Percentiles rank a stretch among this genome's conserved stretches.
These are phyloP conservation scores for Gossypium raimondii DNA, from an alignment of 345 rosid genomes.

Conservation along the genomic window DNA sequence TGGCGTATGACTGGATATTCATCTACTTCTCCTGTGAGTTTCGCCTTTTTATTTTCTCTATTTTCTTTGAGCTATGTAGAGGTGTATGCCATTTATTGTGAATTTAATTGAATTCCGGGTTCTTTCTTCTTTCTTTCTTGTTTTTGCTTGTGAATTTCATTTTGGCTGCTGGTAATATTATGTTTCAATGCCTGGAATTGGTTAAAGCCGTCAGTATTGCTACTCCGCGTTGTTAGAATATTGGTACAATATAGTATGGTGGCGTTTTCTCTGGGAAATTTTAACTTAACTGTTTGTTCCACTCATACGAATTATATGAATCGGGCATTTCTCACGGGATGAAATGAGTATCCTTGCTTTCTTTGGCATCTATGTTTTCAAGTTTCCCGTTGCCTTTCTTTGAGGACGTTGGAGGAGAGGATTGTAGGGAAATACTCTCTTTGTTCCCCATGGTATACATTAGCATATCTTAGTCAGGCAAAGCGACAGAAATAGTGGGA, in stretches of 20 bases:
- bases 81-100: conserved; percentile 12
- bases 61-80: conserved; percentile 10
- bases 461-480: neutral
- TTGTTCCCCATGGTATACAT: neutral
- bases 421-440: neutral
- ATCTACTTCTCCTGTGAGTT: conserved; percentile 85
- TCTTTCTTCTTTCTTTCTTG: neutral
- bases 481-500: neutral
- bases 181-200: neutral
- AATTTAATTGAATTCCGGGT: neutral
- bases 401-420: neutral
- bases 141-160: conserved; percentile 8
- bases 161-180: conserved; percentile 15
- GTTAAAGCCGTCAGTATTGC: neutral
- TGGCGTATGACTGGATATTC: conserved; percentile 96
- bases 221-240: neutral
- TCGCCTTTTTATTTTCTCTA: neutral
- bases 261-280: neutral
- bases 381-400: neutral
- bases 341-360: neutral
- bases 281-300: neutral
- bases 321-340: neutral
- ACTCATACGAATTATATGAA: neutral
- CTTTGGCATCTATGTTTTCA: neutral
- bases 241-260: neutral